Evolutionary conservation across 306 rosid genomes (phyloP).

Genomic region (Prunus kanzakura): DNA sequence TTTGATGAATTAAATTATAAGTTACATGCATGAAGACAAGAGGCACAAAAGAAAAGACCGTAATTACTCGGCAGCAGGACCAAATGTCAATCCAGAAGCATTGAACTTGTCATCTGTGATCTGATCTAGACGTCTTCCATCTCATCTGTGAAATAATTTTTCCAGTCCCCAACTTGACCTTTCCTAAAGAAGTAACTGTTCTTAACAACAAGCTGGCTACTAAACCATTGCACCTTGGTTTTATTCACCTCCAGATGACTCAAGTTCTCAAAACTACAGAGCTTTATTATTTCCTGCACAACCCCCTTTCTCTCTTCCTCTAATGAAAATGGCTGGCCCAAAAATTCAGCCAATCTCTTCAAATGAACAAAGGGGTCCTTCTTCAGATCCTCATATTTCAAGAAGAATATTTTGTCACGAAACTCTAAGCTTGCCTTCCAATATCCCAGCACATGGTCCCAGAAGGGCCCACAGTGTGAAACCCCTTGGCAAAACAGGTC

Average conservation of each 20-base stretch:
- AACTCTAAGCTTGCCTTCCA: slow-evolving; percentile 38
- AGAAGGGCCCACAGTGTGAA: slow-evolving; percentile 30
- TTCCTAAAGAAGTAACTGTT: background rate
- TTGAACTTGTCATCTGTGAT: background rate
- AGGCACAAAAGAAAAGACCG: too few species aligned
- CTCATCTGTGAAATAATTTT: background rate
- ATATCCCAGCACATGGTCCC: slow-evolving; percentile 37
- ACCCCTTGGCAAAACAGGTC: slow-evolving; percentile 34
- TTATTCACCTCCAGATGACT: slow-evolving; percentile 38
- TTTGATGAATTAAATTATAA: background rate
- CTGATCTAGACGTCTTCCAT: background rate
- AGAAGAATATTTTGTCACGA: slow-evolving; percentile 34
- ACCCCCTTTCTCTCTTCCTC: slow-evolving; percentile 35
- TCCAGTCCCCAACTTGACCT: background rate
- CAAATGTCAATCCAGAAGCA: background rate
- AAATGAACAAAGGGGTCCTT: slow-evolving; percentile 6
- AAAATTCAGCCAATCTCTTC: slow-evolving; percentile 29
- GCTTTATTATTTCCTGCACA: slow-evolving; percentile 22
- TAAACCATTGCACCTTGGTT: background rate
- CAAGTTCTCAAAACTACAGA: slow-evolving; percentile 41
- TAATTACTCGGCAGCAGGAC: background rate
- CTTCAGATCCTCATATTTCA: slow-evolving; percentile 38
- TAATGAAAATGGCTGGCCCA: slow-evolving; percentile 25
- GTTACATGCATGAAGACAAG: background rate
- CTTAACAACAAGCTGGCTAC: background rate